Conservation (phyloP, 1,284 basidiomycete genomes). For the Boletellus deceptivus region DNA sequence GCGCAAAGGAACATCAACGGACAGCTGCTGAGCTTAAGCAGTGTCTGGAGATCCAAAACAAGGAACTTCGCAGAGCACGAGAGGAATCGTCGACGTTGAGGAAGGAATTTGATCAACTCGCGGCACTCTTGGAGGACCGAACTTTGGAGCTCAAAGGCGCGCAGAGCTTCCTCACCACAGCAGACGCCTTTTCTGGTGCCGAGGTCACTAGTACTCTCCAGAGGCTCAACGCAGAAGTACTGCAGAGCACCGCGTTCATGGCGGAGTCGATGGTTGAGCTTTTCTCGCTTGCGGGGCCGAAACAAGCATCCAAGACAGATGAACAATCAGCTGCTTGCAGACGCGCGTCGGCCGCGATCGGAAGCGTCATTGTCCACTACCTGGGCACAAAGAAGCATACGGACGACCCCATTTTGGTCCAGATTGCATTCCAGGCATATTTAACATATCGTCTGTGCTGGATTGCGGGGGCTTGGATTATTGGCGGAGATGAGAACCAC, state of each 20-base stretch:
- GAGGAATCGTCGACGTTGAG: slow-evolving; percentile 32
- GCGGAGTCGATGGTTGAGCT: slow-evolving; percentile 35
- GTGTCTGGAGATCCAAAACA: slow-evolving; percentile 17
- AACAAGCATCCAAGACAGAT: slow-evolving; percentile 10
- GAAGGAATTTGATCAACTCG: slow-evolving; percentile 30
- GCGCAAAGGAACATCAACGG: slow-evolving; percentile 14
- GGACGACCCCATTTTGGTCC: slow-evolving; percentile 34
- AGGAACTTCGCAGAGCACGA: slow-evolving; percentile 24
- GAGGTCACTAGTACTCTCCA: slow-evolving; percentile 35
- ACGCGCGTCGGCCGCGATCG: slow-evolving; percentile 22
- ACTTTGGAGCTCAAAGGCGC: slow-evolving; percentile 38
- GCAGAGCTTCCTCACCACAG: slow-evolving; percentile 34
- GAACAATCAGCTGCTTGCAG: slow-evolving; percentile 28
- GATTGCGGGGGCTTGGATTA: slow-evolving; percentile 30
- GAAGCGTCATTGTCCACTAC: slow-evolving; percentile 26
- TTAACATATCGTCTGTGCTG: slow-evolving; percentile 28
- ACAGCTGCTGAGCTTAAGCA: slow-evolving; percentile 19
- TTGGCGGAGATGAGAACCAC: slow-evolving; percentile 27
- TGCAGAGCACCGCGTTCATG: slow-evolving; percentile 36
- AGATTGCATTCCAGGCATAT: slow-evolving; percentile 35
- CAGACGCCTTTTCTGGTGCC: slow-evolving; percentile 32
- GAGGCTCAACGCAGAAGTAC: slow-evolving; percentile 34
- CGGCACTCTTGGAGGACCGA: slow-evolving; percentile 29
- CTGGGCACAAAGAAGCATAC: slow-evolving; percentile 29
- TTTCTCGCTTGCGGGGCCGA: slow-evolving; percentile 19